Evolutionary conservation across 2,329 filamentous ascomycete species (phyloP).

Genomic region (Neofusicoccum umdonicola): DNA sequence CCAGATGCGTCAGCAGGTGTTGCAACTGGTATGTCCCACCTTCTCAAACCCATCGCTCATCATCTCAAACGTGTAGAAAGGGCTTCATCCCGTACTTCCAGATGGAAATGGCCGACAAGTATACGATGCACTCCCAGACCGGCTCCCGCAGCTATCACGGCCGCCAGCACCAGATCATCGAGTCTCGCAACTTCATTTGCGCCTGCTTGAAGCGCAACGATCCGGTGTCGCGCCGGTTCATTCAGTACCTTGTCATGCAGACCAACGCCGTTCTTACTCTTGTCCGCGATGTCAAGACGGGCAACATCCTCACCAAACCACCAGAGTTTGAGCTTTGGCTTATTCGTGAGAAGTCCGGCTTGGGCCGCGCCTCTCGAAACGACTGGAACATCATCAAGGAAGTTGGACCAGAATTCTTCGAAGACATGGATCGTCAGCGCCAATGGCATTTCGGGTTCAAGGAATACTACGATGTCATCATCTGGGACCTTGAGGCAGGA

Average conservation of each 20-base stretch:
- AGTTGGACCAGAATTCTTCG: constrained; percentile 40
- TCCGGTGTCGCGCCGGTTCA: constrained; percentile 40
- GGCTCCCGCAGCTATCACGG: constrained; percentile 34
- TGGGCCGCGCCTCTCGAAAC: constrained; percentile 40
- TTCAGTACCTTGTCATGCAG: constrained; percentile 45
- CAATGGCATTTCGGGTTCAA: constrained; percentile 43
- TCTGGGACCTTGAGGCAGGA: constrained; percentile 42
- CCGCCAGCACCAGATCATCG: constrained; percentile 34
- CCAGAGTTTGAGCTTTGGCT: constrained; percentile 42
- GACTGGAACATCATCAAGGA: constrained; percentile 36
- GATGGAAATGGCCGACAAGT: constrained; percentile 32
- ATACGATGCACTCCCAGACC: constrained; percentile 32
- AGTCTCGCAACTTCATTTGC: constrained; percentile 43
- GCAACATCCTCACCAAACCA: constrained; percentile 36
- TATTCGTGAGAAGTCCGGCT: constrained; percentile 37
- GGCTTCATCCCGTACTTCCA: constrained; percentile 39
- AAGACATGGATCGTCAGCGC: constrained; percentile 37
- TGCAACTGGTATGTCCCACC: constrained; percentile 37
- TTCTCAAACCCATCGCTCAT: background rate
- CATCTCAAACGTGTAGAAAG: constrained; percentile 18
- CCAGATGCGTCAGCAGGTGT: constrained; percentile 37
- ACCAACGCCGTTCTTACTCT: constrained; percentile 36
- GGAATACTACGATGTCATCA: constrained; percentile 44
- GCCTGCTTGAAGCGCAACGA: constrained; percentile 44
- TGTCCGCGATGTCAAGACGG: constrained; percentile 43